phyloP scores from a whole-genome alignment of 1,139 yeast species.

The Pichia sp. region DNA sequence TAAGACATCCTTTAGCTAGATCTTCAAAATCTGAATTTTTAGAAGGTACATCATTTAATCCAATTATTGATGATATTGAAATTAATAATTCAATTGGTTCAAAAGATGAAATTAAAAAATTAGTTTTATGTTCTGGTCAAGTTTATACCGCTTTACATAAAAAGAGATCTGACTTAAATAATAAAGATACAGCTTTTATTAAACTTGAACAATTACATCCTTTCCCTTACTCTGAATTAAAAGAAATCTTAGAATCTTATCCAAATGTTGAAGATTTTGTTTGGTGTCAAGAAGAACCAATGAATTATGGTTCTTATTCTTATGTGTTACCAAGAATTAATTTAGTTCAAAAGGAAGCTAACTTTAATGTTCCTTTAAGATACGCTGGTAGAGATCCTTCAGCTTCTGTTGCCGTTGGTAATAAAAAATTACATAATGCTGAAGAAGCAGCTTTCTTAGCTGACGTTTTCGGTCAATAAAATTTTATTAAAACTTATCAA shows the following conservation, averaged over 20 bases:
- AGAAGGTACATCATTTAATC: conserved; percentile 86
- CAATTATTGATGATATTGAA: conserved; percentile 91
- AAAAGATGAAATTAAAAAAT: conserved; percentile 81
- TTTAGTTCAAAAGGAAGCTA: conserved; percentile 70
- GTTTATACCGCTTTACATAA: conserved; percentile 88
- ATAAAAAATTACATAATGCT: conserved; percentile 76
- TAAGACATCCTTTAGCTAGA: conserved; percentile 97
- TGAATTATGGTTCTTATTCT: conserved; percentile 91
- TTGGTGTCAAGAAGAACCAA: conserved; percentile 98
- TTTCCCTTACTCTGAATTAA: conserved; percentile 94
- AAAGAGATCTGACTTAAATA: conserved; percentile 69
- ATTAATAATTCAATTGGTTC: conserved; percentile 67
- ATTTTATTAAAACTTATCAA: neutral
- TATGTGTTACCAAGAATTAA: conserved; percentile 74
- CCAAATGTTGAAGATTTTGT: conserved; percentile 83
- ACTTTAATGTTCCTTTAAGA: conserved; percentile 57
- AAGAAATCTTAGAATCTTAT: conserved; percentile 74
- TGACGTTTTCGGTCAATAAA: conserved; percentile 48
- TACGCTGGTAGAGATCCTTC: conserved; percentile 98
- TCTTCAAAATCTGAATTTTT: conserved; percentile 78
- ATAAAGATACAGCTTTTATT: conserved; percentile 80
- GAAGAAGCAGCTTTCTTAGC: conserved; percentile 85
- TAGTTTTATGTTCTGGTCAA: conserved; percentile 85
- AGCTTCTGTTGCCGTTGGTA: conserved; percentile 98
- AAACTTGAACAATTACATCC: conserved; percentile 95